These are phyloP conservation scores for Adansonia grandidieri DNA, from an alignment of 441 rosid genomes.

Conservation along the genomic window DNA sequence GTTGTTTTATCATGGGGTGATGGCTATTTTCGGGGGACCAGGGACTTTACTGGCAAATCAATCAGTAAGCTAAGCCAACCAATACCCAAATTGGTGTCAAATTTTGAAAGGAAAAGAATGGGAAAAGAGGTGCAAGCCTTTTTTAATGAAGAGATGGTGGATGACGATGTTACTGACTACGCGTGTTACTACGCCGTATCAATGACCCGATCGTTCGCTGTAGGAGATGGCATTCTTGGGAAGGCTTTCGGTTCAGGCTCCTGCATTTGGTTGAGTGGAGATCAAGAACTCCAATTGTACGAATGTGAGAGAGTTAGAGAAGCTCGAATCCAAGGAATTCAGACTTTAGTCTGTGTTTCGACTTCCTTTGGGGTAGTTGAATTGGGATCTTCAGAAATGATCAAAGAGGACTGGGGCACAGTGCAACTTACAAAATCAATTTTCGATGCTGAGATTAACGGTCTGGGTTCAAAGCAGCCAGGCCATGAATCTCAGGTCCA, in stretches of 20 bases:
- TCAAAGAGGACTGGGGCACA: slow-evolving; percentile 41
- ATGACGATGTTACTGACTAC: slow-evolving; percentile 32
- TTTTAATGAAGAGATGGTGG: slow-evolving; percentile 37
- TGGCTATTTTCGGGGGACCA: slow-evolving; percentile 43
- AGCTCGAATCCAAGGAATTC: slow-evolving; percentile 48
- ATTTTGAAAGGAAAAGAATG: slow-evolving; percentile 31
- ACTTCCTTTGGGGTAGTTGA: slow-evolving; percentile 54
- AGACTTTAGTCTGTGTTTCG: slow-evolving; percentile 48
- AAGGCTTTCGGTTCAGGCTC: slow-evolving; percentile 37
- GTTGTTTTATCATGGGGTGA: slow-evolving; percentile 48
- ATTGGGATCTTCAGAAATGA: slow-evolving; percentile 46
- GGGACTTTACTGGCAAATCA: slow-evolving; percentile 16
- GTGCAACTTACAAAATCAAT: slow-evolving; percentile 42
- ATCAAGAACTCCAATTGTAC: slow-evolving; percentile 32
- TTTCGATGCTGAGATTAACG: slow-evolving; percentile 32
- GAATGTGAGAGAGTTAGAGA: slow-evolving; percentile 51
- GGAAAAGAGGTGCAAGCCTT: slow-evolving; percentile 26
- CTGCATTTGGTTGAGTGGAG: slow-evolving; percentile 45
- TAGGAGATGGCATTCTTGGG: slow-evolving; percentile 40
- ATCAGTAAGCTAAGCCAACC: slow-evolving; percentile 13
- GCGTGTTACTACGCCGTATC: slow-evolving; percentile 47
- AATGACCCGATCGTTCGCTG: slow-evolving; percentile 29
- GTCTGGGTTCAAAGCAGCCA: slow-evolving; percentile 19
- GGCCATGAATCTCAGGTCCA: slow-evolving; percentile 11
- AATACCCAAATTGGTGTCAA: slow-evolving; percentile 19